Evolutionary conservation across 2,329 filamentous ascomycete genomes (phyloP).

Genomic region (Paracoccidioides brasiliensis): DNA sequence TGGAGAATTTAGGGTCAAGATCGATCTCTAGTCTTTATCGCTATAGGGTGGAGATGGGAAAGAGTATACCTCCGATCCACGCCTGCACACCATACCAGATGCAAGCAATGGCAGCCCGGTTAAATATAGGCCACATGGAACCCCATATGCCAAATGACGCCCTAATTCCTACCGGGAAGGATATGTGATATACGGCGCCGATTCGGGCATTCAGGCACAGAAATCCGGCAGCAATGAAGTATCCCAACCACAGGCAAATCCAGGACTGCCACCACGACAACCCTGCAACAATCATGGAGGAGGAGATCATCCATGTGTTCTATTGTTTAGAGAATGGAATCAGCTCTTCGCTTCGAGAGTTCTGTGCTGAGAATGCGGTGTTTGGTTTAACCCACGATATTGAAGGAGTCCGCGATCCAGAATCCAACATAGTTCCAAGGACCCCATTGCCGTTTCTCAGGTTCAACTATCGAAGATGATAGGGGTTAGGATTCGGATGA

Average conservation of each 20-base stretch:
- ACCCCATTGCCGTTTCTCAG: conserved; percentile 67
- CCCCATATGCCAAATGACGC: conserved; percentile 84
- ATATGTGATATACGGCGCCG: conserved; percentile 76
- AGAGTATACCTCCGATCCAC: conserved; percentile 57
- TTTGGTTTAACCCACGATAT: conserved; percentile 43
- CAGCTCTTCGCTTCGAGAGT: background rate
- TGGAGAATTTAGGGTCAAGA: background rate
- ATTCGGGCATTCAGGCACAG: conserved; percentile 68
- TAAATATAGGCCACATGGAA: conserved; percentile 76
- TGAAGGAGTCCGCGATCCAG: conserved; percentile 75
- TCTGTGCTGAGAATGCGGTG: background rate
- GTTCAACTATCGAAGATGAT: conserved; percentile 50
- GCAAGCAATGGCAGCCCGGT: conserved; percentile 75
- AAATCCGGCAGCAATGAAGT: conserved; percentile 62
- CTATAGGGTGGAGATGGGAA: background rate
- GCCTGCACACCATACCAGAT: conserved; percentile 79
- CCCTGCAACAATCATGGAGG: conserved; percentile 63
- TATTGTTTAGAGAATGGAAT: conserved; percentile 15
- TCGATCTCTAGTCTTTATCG: too few relatives aligned
- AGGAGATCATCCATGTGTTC: conserved; percentile 91
- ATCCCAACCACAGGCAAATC: conserved; percentile 80
- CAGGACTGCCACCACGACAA: conserved; percentile 87
- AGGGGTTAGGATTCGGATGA: conserved; percentile 1
- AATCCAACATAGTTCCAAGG: conserved; percentile 81
- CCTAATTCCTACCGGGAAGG: conserved; percentile 68